Conservation (phyloP, 1,284 basidiomycete species). For the Pyrrhoderma lamaoense region DNA sequence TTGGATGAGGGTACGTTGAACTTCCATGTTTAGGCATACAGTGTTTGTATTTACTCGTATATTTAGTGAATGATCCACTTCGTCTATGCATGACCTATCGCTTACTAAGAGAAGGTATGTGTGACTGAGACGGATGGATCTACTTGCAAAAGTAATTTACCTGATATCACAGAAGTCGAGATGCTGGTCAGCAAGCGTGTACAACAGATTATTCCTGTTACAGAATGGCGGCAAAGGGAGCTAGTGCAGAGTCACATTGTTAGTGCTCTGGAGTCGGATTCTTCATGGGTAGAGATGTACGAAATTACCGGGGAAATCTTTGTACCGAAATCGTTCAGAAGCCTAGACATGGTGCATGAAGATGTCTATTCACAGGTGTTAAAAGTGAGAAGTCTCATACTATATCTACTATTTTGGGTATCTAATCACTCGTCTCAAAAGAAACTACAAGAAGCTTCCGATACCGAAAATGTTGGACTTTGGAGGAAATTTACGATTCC, state of each 20-base stretch:
- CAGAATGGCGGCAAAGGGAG: conserved; percentile 28
- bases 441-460: conserved; percentile 18
- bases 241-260: conserved; percentile 42
- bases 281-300: conserved; percentile 62
- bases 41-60: neutral
- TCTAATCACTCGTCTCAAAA: neutral
- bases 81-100: conserved; percentile 61
- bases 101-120: conserved; percentile 63
- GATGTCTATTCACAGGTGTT: neutral
- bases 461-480: conserved; percentile 28
- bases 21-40: neutral
- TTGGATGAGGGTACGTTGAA: conserved; percentile 46
- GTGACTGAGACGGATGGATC: neutral
- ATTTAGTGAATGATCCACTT: conserved; percentile 53
- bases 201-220: conserved; percentile 32
- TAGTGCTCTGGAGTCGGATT: conserved; percentile 52
- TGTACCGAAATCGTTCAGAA: too few relatives aligned
- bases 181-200: conserved; percentile 48
- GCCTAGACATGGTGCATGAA: conserved; percentile 20
- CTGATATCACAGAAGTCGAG: conserved; percentile 47
- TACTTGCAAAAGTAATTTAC: neutral
- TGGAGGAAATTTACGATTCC: conserved; percentile 75
- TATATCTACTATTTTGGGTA: too few relatives aligned
- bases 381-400: too few relatives aligned
- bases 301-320: conserved; percentile 56